Conservation (phyloP, 129 eudicot genomes). For the carrot (Daucus carota) region DH1_v3.0 NC_030386.2:26461001-26461500, state of each 20-base stretch:
- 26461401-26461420: too few relatives aligned
- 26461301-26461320: too few relatives aligned
- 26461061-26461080: constrained; percentile 34
- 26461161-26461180: constrained; percentile 31
- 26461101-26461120: constrained; percentile 22
- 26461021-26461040: constrained; percentile 47
- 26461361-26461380: too few relatives aligned
- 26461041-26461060: constrained; percentile 33
- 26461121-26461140: neutral
- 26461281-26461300: too few relatives aligned
- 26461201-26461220: constrained; percentile 19
- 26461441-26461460: too few relatives aligned
- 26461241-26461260: neutral
- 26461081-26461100: constrained; percentile 24
- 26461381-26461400: too few relatives aligned
- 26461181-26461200: constrained; percentile 33
- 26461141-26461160: neutral
- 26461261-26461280: too few relatives aligned
- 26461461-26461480: too few relatives aligned
- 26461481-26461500: too few relatives aligned
- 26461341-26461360: too few relatives aligned
- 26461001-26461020: constrained; percentile 55
- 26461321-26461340: too few relatives aligned
- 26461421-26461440: too few relatives aligned
- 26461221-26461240: neutral